Base-by-base conservation (phyloP, 2,329 filamentous ascomycete species). In the Decorospora gaudefroyi region DNA sequence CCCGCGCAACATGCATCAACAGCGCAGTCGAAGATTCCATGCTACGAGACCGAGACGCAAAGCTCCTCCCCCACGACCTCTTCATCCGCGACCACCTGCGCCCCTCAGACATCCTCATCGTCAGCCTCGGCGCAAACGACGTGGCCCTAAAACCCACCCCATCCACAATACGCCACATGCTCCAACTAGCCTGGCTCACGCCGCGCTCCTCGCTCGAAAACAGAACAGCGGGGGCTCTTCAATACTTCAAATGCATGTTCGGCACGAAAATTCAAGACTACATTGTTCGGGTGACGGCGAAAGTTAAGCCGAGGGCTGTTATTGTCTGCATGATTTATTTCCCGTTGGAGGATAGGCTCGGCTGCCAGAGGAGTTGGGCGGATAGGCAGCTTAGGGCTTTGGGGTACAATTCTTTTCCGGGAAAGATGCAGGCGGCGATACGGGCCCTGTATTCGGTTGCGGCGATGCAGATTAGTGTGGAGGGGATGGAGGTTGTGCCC, bases 291-390 rank as follows among this genome's bases (percentile, higher is more conserved):
- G 21, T 70, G 6, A 54, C 59, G 4, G 48, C 56, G 4, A 61
- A 57, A 16, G 62, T 59, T 1, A 69, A 64, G 35, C 69, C 69
- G 1, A 57, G 60, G 7, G 62, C 63, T 9, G 56, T 71, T 8
- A 54, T 71, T 11, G 55, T 69, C 3, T 70, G 67, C 42, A 71
- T 70, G 67, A 72, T 72, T 23, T 72, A 71, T 48, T 71, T 55
- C 38, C 68, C 68, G 0, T 55, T 71, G 4, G 66, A 71, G 45
- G 41, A 50, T 2, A 43, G 55, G 0, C 40, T 57, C 5, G 55
- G 58, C n/a, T n/a, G n/a, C 1, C 64, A 70, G 28, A 31, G 41
- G 18, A 61, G 67, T 23, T 72, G 69, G 69, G 66, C 67, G 1
- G 64, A 68, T 45, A 6, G 38, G 11, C 60, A 63, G 27, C 49